These are phyloP conservation scores for Jimgerdemannia flammicorona DNA, from an alignment of 192 early-diverging fungal species.

Conservation along the genomic window DNA sequence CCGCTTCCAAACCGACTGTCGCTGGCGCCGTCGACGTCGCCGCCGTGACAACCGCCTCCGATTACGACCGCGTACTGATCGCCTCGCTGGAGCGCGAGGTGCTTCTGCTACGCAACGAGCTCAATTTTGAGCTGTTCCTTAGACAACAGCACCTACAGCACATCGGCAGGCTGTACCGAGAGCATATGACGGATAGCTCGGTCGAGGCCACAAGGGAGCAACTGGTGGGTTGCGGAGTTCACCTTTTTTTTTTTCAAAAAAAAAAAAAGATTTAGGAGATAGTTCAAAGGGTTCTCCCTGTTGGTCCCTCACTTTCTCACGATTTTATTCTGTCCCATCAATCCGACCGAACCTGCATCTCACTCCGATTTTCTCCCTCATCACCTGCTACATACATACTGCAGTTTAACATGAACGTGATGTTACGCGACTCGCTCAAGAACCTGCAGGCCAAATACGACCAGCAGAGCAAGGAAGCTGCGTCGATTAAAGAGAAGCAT, in stretches of 20 bases:
- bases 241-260: conserved; percentile 6
- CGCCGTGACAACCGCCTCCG: too few species aligned
- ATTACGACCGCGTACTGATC: conserved; percentile 12
- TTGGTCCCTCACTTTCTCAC: not conserved
- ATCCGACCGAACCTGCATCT: too few species aligned
- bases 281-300: too few species aligned
- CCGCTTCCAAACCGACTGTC: not conserved
- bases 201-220: conserved; percentile 51
- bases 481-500: conserved; percentile 44
- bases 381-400: too few species aligned
- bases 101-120: conserved; percentile 48
- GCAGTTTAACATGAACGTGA: conserved; percentile 45
- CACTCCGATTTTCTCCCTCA: too few species aligned
- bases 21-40: not conserved
- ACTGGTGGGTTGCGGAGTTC: conserved; percentile 12
- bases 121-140: conserved; percentile 59
- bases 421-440: conserved; percentile 39
- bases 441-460: conserved; percentile 37
- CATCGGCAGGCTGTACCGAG: conserved; percentile 49
- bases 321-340: too few species aligned
- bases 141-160: conserved; percentile 61
- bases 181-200: conserved; percentile 50
- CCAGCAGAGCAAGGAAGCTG: conserved; percentile 40
- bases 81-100: conserved; percentile 46
- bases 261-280: too few species aligned